Conservation (phyloP, 2,329 filamentous ascomycete species). For the Aspergillus awamori region DNA sequence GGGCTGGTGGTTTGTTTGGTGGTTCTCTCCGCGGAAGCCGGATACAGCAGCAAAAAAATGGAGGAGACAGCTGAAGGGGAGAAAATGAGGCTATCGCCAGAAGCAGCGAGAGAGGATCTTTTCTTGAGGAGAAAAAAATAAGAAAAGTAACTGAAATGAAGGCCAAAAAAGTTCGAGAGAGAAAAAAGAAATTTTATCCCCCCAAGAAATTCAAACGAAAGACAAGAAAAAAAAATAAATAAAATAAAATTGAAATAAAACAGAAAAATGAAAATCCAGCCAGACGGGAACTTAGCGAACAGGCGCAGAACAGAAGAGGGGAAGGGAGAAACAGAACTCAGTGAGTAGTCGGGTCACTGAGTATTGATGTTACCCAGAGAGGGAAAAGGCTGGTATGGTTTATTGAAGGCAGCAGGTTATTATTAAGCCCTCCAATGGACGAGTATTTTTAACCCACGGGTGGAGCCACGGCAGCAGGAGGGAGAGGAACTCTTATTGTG, state of each 20-base stretch:
- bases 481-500: background rate
- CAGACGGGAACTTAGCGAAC: too few species aligned
- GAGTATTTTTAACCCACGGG: constrained; percentile 1
- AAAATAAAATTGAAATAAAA: constrained; percentile 8
- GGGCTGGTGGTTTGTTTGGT: background rate
- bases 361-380: background rate
- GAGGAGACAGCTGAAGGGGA: background rate
- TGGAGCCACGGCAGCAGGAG: constrained; percentile 1
- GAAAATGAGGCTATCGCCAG: constrained; percentile 9
- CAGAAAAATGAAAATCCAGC: constrained; percentile 1
- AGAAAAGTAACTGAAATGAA: constrained; percentile 12
- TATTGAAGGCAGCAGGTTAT: constrained; percentile 3
- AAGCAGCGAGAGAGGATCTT: background rate
- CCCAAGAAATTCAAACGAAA: constrained; percentile 6
- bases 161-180: constrained; percentile 6
- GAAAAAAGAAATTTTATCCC: background rate
- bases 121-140: background rate
- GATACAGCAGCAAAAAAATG: background rate
- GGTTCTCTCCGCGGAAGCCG: constrained; percentile 2
- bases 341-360: background rate
- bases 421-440: constrained; percentile 1
- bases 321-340: too few species aligned
- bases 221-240: constrained; percentile 6
- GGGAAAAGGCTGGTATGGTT: background rate
- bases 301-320: too few species aligned